These are phyloP conservation scores for Ambrosia artemisiifolia DNA, from an alignment of 129 eudicot genomes.

Conservation along the genomic window DNA sequence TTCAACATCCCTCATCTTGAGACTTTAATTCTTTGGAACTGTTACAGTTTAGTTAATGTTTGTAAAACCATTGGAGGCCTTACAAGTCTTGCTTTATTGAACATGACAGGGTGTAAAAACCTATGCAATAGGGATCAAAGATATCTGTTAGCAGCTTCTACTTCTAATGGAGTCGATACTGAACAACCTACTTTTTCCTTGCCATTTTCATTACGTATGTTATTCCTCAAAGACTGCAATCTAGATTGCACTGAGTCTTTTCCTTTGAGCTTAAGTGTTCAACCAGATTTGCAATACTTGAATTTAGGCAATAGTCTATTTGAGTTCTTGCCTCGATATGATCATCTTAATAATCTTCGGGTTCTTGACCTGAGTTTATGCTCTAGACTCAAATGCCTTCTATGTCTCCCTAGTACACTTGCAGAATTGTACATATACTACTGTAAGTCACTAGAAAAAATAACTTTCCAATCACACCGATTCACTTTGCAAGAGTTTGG, in stretches of 20 bases:
- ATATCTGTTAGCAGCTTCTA: background rate
- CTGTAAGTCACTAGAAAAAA: constrained; percentile 11
- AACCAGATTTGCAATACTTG: constrained; percentile 14
- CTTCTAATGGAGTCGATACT: background rate
- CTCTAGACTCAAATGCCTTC: constrained; percentile 15
- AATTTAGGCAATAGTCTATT: constrained; percentile 20
- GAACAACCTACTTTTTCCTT: background rate
- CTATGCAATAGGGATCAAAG: background rate
- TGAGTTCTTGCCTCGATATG: constrained; percentile 1
- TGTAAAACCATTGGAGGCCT: constrained; percentile 17
- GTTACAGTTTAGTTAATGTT: constrained; percentile 13
- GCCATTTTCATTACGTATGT: constrained; percentile 4
- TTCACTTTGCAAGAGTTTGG: constrained; percentile 30
- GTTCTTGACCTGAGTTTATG: constrained; percentile 25
- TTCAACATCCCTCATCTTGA: constrained; percentile 23
- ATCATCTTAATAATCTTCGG: constrained; percentile 16
- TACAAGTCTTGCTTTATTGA: background rate
- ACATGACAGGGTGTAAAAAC: constrained; percentile 22
- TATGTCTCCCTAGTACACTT: constrained; percentile 21
- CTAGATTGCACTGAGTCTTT: background rate
- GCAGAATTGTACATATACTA: constrained; percentile 23
- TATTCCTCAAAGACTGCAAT: constrained; percentile 12
- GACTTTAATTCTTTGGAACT: constrained; percentile 15
- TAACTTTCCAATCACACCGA: constrained; percentile 11
- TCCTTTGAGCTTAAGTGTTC: constrained; percentile 7